phyloP scores from a whole-genome alignment of 805 yeast genomes.

The Suhomyces prunicola region DNA sequence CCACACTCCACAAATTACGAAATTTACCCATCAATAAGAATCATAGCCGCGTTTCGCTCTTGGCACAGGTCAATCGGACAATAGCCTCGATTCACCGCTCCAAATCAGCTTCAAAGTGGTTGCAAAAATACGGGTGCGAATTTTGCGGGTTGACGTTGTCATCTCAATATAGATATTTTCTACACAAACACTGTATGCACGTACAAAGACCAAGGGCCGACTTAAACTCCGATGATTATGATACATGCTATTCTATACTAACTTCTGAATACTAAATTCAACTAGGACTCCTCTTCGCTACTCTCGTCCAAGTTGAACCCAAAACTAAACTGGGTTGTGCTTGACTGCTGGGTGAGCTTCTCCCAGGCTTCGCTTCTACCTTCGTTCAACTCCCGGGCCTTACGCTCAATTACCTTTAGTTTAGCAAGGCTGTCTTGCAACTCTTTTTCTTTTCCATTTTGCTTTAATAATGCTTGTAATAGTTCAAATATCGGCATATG shows the following conservation, averaged over 20 bases:
- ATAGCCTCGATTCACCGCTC: neutral
- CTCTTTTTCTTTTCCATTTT: slow-evolving; percentile 34
- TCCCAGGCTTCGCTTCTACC: slow-evolving; percentile 56
- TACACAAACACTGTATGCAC: neutral
- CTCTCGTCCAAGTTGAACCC: slow-evolving; percentile 28
- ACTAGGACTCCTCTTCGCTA: slow-evolving; percentile 16
- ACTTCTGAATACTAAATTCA: neutral
- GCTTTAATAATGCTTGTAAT: slow-evolving; percentile 49
- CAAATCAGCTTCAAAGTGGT: neutral
- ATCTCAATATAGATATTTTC: neutral
- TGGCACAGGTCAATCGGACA: neutral
- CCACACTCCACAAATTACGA: neutral
- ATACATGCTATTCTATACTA: neutral
- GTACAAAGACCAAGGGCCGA: neutral
- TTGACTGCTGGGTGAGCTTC: slow-evolving; percentile 24
- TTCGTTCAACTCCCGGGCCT: slow-evolving; percentile 21
- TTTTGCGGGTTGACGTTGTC: neutral
- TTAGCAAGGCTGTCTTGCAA: slow-evolving; percentile 31
- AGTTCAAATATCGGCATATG: slow-evolving; percentile 60
- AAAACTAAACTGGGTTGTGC: slow-evolving; percentile 24
- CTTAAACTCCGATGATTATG: neutral
- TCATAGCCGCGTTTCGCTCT: neutral
- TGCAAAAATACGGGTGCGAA: neutral
- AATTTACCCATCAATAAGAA: neutral
- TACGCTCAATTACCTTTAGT: slow-evolving; percentile 32